Conservation (phyloP, 2,329 filamentous ascomycete genomes). For the Mollisiaceae sp. region DNA sequence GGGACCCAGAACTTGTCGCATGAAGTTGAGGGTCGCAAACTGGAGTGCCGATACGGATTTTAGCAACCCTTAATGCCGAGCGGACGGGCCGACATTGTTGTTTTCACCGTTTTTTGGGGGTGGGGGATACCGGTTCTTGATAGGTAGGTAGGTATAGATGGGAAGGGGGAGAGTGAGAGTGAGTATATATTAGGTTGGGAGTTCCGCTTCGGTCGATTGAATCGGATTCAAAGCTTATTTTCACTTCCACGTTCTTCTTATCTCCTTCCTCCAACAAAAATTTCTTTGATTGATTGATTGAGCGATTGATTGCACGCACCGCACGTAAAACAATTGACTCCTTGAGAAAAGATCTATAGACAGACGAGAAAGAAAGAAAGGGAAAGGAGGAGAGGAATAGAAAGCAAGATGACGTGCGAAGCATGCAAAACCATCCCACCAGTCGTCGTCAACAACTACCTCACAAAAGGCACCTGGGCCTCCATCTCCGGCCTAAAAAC, state of each 20-base stretch:
- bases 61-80: neutral
- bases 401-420: constrained; percentile 28
- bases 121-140: too few relatives aligned
- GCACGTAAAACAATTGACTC: neutral
- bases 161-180: neutral
- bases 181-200: neutral
- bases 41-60: neutral
- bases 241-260: neutral
- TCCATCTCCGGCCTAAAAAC: constrained; percentile 28
- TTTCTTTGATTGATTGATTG: too few relatives aligned
- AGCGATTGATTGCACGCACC: too few relatives aligned
- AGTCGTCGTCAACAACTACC: constrained; percentile 42
- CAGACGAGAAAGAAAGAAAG: neutral
- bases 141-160: neutral
- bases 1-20: too few relatives aligned
- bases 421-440: constrained; percentile 41
- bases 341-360: neutral
- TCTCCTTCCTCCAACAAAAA: neutral
- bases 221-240: neutral
- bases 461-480: constrained; percentile 28
- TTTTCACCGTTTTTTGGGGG: neutral
- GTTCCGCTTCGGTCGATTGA: neutral
- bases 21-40: too few relatives aligned
- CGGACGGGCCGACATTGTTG: neutral
- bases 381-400: neutral